These are phyloP conservation scores for Diospyros lotus DNA, from an alignment of 148 eudicot species.

Conservation along the genomic window DNA sequence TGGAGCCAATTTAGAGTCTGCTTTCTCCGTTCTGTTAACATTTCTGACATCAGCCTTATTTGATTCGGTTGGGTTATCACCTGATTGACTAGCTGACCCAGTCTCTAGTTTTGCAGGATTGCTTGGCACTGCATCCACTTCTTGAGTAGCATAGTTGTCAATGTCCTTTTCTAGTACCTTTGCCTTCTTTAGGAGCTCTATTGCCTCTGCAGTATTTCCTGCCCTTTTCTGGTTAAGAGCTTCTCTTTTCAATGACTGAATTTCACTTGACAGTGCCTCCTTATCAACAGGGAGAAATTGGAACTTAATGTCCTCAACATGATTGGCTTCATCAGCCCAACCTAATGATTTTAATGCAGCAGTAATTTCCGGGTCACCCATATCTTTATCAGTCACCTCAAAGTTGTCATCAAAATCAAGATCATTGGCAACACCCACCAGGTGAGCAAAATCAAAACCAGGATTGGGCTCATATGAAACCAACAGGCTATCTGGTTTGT, in stretches of 20 bases:
- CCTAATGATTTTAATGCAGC: conserved; percentile 79
- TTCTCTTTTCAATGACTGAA: conserved; percentile 64
- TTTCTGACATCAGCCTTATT: conserved; percentile 14
- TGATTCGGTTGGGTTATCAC: conserved; percentile 15
- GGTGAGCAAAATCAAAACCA: conserved; percentile 41
- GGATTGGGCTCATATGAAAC: conserved; percentile 26
- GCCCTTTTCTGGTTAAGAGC: conserved; percentile 65
- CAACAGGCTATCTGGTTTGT: conserved; percentile 41
- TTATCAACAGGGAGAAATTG: conserved; percentile 24
- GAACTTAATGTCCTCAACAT: conserved; percentile 16
- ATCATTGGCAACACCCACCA: conserved; percentile 44
- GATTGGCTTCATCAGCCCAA: conserved; percentile 62
- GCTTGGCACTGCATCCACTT: background rate
- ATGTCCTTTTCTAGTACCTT: conserved; percentile 69
- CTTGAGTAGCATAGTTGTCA: conserved; percentile 24
- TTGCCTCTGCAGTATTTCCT: conserved; percentile 63
- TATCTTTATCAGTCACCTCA: conserved; percentile 76
- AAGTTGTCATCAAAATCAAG: conserved; percentile 46
- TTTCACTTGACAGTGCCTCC: conserved; percentile 40
- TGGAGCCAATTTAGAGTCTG: conserved; percentile 32
- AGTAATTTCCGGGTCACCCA: conserved; percentile 81
- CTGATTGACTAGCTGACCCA: background rate
- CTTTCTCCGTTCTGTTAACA: conserved; percentile 5
- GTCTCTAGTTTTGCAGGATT: conserved; percentile 7
- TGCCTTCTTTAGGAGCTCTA: conserved; percentile 66